Conservation (phyloP, 306 rosid genomes). For the Vachellia collinsii region DNA sequence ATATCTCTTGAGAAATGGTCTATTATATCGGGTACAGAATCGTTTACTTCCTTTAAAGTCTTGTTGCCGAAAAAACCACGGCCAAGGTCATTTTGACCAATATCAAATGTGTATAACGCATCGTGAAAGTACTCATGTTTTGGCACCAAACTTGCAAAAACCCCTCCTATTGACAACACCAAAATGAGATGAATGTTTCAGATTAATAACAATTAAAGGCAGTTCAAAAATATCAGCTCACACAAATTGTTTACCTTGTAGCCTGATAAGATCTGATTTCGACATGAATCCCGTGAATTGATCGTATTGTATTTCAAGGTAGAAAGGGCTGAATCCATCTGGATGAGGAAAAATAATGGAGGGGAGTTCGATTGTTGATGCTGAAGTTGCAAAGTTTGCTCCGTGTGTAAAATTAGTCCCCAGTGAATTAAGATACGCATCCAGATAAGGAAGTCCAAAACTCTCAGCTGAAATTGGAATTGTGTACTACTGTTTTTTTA, state of each 20-base stretch:
- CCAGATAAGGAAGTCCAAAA: not conserved
- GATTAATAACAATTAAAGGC: not conserved
- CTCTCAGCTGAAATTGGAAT: not conserved
- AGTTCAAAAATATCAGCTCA: not conserved
- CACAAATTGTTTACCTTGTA: conserved; percentile 30
- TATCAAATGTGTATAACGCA: conserved; percentile 15
- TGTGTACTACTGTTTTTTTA: not conserved
- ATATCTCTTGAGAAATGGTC: conserved; percentile 34
- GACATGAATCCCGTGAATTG: conserved; percentile 42
- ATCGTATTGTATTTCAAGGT: conserved; percentile 36
- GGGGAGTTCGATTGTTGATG: conserved; percentile 43
- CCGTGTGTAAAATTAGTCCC: conserved; percentile 16
- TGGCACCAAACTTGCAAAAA: conserved; percentile 22
- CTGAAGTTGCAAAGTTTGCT: conserved; percentile 45
- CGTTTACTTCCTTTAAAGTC: conserved; percentile 40
- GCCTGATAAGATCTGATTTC: conserved; percentile 23
- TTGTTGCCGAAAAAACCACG: conserved; percentile 13
- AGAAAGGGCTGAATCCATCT: conserved; percentile 49
- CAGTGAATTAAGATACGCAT: not conserved
- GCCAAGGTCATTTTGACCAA: conserved; percentile 8
- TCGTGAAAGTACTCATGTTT: not conserved
- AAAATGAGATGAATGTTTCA: not conserved
- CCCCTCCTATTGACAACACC: not conserved
- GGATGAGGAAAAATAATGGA: not conserved
- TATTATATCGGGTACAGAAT: conserved; percentile 42